Base-by-base conservation (phyloP, 2,329 filamentous ascomycete species). In the Colletotrichum liaoningense region DNA sequence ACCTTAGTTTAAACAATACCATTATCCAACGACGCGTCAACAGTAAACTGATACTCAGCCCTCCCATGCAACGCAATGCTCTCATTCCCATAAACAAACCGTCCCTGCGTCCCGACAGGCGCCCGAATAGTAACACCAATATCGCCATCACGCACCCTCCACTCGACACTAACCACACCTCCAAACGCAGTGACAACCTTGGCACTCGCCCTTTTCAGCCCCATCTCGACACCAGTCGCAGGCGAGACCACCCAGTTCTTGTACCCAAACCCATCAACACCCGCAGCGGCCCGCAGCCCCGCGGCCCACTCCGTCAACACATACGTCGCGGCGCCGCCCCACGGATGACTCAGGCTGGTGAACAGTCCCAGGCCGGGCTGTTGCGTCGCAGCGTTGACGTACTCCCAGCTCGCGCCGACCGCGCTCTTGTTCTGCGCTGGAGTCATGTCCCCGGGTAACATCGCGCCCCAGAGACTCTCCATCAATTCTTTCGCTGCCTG, bases 311-410 rank as follows among this genome's bases (percentile, higher is more conserved):
- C 80, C 2, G 79, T 85, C 16, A 87, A 67, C 2, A 87, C 75
- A 58, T 86, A 87, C 8, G 85, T 86, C 2, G 85, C 82, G 6
- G 84, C 85, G 0, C 81, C 84, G 38, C 84, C 82, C 85, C 85
- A 87, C 0, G 84, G 84, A 72, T 87, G 85, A 1, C 79, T 77
- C 1, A 85, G 76, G 55, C 81, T 84, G 1, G 86, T 88, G 75
- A 81, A 87, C 0, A 84, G 72, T 12, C 80, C 80, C 1, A 87
- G 77, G 0, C 84, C 85, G 0, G 86, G 85, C 0, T 77, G 77
- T 1, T 81, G 81, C 42, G 69, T 71, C 30, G 83, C 78, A 0
- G 81, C 79, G 52, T 81, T 79, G 1, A 86, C 77, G 57, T 87
- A 87, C 73, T 87, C 85, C 85, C 86, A 88, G 22, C 80, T 81